Evolutionary conservation across 2,329 filamentous ascomycete genomes (phyloP).

Genomic region (Neonectria punicea): DNA sequence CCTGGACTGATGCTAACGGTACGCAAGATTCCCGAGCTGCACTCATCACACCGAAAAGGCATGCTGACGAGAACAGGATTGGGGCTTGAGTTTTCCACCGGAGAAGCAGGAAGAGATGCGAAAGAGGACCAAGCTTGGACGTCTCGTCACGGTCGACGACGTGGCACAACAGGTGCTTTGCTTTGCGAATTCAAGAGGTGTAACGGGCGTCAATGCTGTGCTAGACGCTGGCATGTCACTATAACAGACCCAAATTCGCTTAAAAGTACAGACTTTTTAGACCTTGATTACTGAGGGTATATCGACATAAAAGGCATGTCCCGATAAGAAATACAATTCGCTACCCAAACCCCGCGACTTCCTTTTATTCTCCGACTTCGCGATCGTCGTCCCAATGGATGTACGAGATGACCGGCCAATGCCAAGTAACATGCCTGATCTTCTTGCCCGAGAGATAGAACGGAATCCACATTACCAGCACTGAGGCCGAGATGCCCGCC

Average conservation of each 20-base stretch:
- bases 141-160: constrained; percentile 63
- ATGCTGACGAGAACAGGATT: constrained; percentile 57
- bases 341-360: neutral
- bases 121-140: constrained; percentile 68
- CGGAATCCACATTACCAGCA: constrained; percentile 60
- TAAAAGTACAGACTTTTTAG: constrained; percentile 1
- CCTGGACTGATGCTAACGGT: constrained; percentile 64
- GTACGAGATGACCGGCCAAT: constrained; percentile 58
- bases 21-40: neutral
- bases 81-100: constrained; percentile 68
- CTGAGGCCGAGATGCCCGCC: constrained; percentile 61
- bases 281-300: constrained; percentile 7
- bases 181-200: constrained; percentile 59
- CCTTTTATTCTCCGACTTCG: constrained; percentile 63
- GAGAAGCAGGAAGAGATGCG: constrained; percentile 66
- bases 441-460: constrained; percentile 63
- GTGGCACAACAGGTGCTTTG: constrained; percentile 64
- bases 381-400: constrained; percentile 63
- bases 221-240: constrained; percentile 51
- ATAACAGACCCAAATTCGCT: neutral
- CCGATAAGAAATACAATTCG: neutral
- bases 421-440: constrained; percentile 59
- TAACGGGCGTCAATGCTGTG: constrained; percentile 63
- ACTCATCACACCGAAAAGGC: neutral
- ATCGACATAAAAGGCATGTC: constrained; percentile 10